These are phyloP conservation scores for Heracleum sosnowskyi DNA, from an alignment of 129 eudicot genomes.

Conservation along the genomic window DNA sequence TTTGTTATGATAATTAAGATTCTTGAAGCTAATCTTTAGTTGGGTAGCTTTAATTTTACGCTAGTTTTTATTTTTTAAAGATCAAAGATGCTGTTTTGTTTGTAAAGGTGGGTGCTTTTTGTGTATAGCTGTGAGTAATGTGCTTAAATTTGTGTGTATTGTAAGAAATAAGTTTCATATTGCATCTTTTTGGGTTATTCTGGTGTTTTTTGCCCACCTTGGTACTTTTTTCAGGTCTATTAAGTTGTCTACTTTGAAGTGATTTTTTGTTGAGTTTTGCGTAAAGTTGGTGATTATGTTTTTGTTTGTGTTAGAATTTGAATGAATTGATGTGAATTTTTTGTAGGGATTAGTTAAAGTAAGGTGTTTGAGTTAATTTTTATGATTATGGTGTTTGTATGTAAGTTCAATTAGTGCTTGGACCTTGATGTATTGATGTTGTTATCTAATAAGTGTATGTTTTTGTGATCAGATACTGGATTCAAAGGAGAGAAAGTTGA, in stretches of 20 bases:
- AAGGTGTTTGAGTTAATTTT: constrained; percentile 6
- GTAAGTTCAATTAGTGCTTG: background rate
- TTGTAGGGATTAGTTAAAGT: background rate
- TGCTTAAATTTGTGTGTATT: background rate
- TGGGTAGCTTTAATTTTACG: background rate
- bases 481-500: constrained; percentile 49
- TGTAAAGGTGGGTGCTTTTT: constrained; percentile 2
- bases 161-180: background rate
- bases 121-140: background rate
- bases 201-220: background rate
- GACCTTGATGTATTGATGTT: constrained; percentile 1
- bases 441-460: constrained; percentile 4
- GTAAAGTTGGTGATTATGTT: background rate
- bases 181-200: background rate
- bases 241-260: background rate
- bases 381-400: background rate
- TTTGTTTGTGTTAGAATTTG: background rate
- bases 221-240: background rate
- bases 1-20: background rate
- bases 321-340: background rate
- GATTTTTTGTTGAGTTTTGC: background rate
- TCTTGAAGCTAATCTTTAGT: background rate
- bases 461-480: constrained; percentile 45
- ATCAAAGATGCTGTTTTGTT: background rate
- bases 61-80: background rate